Percentiles rank a stretch among this genome's conserved stretches.
Evolutionary conservation across 345 rosid species (phyloP).

Genomic region (Aegle marmelos): DNA sequence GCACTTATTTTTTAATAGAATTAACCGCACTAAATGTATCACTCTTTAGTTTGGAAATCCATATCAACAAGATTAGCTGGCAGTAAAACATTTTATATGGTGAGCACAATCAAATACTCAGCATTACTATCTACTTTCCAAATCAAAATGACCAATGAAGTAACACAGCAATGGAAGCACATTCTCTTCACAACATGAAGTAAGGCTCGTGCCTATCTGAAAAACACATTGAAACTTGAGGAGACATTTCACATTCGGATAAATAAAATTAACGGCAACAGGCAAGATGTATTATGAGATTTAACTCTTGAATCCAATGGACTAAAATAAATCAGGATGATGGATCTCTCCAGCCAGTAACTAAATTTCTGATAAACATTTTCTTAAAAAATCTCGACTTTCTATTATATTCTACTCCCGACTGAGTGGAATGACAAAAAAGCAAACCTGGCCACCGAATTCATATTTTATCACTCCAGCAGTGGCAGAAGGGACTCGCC

Average conservation of each 20-base stretch:
- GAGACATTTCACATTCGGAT: neutral
- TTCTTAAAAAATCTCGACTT: neutral
- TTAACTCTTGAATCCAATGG: too few species aligned
- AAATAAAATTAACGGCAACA: neutral
- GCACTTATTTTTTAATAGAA: neutral
- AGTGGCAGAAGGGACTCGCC: constrained; percentile 58
- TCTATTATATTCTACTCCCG: neutral
- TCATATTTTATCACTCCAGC: constrained; percentile 35
- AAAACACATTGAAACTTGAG: neutral
- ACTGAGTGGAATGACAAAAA: neutral
- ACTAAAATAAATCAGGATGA: neutral
- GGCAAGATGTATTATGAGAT: neutral
- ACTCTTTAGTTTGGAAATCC: neutral
- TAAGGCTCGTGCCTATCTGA: neutral
- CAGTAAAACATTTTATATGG: too few species aligned
- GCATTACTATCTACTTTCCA: too few species aligned
- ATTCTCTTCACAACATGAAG: neutral
- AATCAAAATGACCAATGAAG: too few species aligned
- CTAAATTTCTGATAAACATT: neutral
- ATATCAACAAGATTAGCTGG: neutral
- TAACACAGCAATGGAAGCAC: neutral
- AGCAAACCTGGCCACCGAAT: neutral
- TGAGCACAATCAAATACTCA: neutral
- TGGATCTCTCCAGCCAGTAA: neutral
- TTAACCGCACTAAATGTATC: neutral